A percentile compares a stretch with the other conserved stretches of the same genome.
phyloP scores from a whole-genome alignment of 2,329 filamentous ascomycete genomes.

The Pseudopyricularia cyperi region DNA sequence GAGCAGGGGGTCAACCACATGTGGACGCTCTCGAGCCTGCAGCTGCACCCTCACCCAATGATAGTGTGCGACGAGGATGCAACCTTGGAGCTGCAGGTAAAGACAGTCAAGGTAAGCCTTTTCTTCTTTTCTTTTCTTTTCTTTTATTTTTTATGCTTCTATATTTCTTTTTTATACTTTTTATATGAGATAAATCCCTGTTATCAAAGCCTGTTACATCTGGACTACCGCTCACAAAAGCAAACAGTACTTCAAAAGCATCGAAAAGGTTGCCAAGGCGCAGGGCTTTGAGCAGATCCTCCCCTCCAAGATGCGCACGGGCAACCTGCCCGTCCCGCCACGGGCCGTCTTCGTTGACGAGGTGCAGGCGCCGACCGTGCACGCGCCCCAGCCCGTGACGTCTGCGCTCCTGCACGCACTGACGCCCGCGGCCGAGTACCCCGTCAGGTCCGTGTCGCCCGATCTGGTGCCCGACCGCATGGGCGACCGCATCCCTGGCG shows the following conservation, averaged over 20 bases:
- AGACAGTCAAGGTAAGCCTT: conserved; percentile 39
- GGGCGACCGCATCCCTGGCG: conserved; percentile 42
- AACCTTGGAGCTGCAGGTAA: conserved; percentile 49
- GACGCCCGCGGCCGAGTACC: conserved; percentile 42
- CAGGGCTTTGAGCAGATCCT: conserved; percentile 32
- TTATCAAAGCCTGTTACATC: not conserved
- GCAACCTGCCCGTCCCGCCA: conserved; percentile 12
- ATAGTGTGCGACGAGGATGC: conserved; percentile 66
- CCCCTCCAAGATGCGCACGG: conserved; percentile 39
- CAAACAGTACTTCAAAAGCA: conserved; percentile 44
- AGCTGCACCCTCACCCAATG: conserved; percentile 60
- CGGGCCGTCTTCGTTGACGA: conserved; percentile 26
- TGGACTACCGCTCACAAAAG: not conserved
- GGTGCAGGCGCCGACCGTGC: conserved; percentile 27
- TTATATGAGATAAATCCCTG: not conserved
- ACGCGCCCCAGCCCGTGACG: conserved; percentile 41
- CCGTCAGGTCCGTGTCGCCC: conserved; percentile 40
- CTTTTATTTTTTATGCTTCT: not conserved
- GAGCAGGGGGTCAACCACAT: conserved; percentile 68
- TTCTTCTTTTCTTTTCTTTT: not conserved
- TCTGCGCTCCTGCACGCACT: conserved; percentile 36
- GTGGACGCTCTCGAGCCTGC: conserved; percentile 65
- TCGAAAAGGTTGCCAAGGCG: conserved; percentile 38
- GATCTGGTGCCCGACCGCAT: conserved; percentile 51
- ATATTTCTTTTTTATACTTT: not conserved